Base-by-base conservation (phyloP, 1,284 basidiomycete genomes). In the Coniferiporia sulphurascens region DNA sequence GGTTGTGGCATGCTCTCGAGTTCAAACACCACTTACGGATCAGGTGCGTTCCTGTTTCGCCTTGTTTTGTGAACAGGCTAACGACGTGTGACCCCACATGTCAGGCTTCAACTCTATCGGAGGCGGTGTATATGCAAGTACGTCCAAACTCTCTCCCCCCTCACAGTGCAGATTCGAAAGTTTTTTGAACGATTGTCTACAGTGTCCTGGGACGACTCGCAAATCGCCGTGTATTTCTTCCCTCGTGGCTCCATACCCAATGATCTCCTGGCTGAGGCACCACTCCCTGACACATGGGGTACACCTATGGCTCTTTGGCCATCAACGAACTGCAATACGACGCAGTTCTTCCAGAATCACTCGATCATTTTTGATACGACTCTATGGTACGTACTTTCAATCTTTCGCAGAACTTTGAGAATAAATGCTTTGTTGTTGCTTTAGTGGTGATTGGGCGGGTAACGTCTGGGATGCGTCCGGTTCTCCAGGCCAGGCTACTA, bases 381-480 rank as follows among this genome's bases (percentile, higher is more conserved):
- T 5, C 76, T 93, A 56, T 91, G 90, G 84, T 86, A 67, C 54
- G 83, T 63, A 35, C 68, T 65, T 55, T 63, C 66, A 53, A 49
- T 64, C 64, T 46, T 62, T 65, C 43, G 15, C 38, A 41, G 15
- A 15, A 15, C 7, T 12, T 12, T 58, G 19, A 17, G 21, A 9
- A 41, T 32, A 34, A 15, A 52, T 48, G 12, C n/a, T 36, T 59
- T 45, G 38, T 27, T 27, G 5, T 27, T 27, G 27, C 27, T 49
- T n/a, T 66, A 92, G 91, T 66, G 93, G 93, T 62, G 89, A 93
- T 65, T 95, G 91, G 94, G 93, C 93, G 12, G 84, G 86, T 53
- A 78, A 77, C 48, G 87, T 83, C n/a, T 95, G 93, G 93, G 75
- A 72, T 54, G 63, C 72, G 27, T 74, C 85, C 49, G 88, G 87